phyloP scores from a whole-genome alignment of 1,139 yeast genomes.

The Magnusiomyces suaveolens region DNA sequence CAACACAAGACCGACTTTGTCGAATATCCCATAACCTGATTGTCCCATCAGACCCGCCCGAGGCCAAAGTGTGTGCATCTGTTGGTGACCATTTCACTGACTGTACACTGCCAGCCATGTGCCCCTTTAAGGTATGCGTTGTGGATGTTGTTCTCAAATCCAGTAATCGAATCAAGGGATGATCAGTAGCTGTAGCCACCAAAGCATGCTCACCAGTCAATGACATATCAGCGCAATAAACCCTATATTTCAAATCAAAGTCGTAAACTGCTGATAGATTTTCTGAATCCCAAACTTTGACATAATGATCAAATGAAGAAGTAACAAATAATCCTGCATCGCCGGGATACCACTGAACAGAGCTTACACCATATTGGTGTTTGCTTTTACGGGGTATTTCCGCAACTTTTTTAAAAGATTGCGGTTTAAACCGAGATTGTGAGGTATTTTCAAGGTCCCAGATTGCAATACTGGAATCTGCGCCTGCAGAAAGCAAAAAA shows the following conservation, averaged over 20 bases:
- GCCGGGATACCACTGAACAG: slow-evolving; percentile 78
- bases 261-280: slow-evolving; percentile 52
- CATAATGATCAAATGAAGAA: slow-evolving; percentile 67
- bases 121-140: slow-evolving; percentile 61
- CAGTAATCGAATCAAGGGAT: slow-evolving; percentile 56
- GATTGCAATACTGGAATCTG: slow-evolving; percentile 53
- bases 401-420: slow-evolving; percentile 4
- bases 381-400: slow-evolving; percentile 43
- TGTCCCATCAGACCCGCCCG: slow-evolving; percentile 66
- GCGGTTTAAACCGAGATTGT: slow-evolving; percentile 6
- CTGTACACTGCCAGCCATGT: slow-evolving; percentile 47
- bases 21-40: slow-evolving; percentile 65
- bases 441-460: slow-evolving; percentile 9
- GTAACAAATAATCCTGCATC: slow-evolving; percentile 83
- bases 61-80: slow-evolving; percentile 49
- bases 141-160: slow-evolving; percentile 65
- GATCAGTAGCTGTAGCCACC: slow-evolving; percentile 64
- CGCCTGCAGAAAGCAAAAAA: slow-evolving; percentile 60
- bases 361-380: slow-evolving; percentile 67
- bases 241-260: slow-evolving; percentile 42
- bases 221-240: slow-evolving; percentile 35
- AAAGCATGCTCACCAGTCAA: slow-evolving; percentile 37
- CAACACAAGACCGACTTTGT: slow-evolving; percentile 54
- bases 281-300: slow-evolving; percentile 77
- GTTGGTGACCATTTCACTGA: slow-evolving; percentile 70